Evolutionary conservation across 306 rosid genomes (phyloP), one percentile per base, ranked within the genome.

Genomic region (Castanea crenata): DNA sequence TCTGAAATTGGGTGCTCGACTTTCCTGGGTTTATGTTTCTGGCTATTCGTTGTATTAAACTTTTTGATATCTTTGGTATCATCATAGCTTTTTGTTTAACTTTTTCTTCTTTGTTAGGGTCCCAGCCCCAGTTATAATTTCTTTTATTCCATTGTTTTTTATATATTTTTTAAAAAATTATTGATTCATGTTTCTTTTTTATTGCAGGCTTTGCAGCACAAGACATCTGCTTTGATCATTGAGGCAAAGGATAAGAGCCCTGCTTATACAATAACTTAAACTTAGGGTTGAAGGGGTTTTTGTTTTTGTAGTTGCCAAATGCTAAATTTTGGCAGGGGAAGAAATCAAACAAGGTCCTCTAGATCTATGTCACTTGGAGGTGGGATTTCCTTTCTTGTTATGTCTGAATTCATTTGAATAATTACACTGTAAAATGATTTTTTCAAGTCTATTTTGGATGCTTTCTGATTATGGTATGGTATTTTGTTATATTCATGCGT

Each of bases 351-450:
- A 23, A 89, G 99, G 91, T 74, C 86, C 25, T 73, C 77, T 76
- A 86, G 98, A 87, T 56, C 99, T 76, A 73, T 90, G 88, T 83
- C 98, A 64, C 76, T 95, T 61, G 99, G 99, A 75, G 99, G 99
- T 93, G 85, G 74, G 89, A 29, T 79, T 87, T 65, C 74, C 23
- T 29, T 63, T 41, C 46, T 41, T 41, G 46, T 41, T 64, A 15
- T 35, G 6, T n/a, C 73, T 12, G 18, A 7, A 19, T 67, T 18
- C 23, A 34, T 21, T 19, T 67, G 51, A 18, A 34, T 19, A 46
- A 19, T 34, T 34, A 18, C 52, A 14, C n/a, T 46, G 41, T 55
- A 70, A 68, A 58, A 55, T 29, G 1, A 16, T 34, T 57, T 75
- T 44, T 41, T 51, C 21, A 52, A 62, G 54, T 20, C 61, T 64